Percentiles rank a stretch among this genome's conserved stretches.
Conservation (phyloP, 805 yeast genomes). For the Alloascoidea hylecoeti region DNA sequence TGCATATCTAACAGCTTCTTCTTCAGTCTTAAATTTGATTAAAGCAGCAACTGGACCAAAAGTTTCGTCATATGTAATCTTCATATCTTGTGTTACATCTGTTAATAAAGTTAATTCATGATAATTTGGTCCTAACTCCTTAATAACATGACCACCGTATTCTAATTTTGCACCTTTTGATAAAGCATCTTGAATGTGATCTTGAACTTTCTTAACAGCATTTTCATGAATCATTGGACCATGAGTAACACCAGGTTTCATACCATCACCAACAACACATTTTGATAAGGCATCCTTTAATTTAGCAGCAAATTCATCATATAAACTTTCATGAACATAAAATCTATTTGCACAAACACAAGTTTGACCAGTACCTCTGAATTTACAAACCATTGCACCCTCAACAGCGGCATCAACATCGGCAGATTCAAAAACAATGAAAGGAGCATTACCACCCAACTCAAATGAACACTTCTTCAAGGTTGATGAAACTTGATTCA, state of each 20-base stretch:
- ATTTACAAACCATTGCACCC: conserved; percentile 54
- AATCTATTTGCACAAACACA: conserved; percentile 71
- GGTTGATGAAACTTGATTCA: conserved; percentile 43
- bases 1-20: conserved; percentile 47
- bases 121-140: conserved; percentile 47
- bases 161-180: conserved; percentile 50
- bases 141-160: conserved; percentile 41
- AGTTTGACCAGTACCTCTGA: conserved; percentile 70
- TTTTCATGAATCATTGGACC: conserved; percentile 62
- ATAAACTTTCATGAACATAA: conserved; percentile 48
- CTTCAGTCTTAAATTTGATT: conserved; percentile 47
- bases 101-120: conserved; percentile 55
- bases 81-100: conserved; percentile 43
- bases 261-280: conserved; percentile 49
- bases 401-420: conserved; percentile 50
- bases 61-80: conserved; percentile 54
- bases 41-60: conserved; percentile 74
- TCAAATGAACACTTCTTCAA: conserved; percentile 63
- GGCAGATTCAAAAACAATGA: conserved; percentile 63
- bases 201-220: conserved; percentile 45
- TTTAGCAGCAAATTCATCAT: conserved; percentile 41
- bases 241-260: conserved; percentile 44
- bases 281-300: conserved; percentile 30
- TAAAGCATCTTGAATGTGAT: conserved; percentile 54
- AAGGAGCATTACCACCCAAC: conserved; percentile 75